phyloP scores from a whole-genome alignment of 345 rosid genomes.

The Orychophragmus violaceus region DNA sequence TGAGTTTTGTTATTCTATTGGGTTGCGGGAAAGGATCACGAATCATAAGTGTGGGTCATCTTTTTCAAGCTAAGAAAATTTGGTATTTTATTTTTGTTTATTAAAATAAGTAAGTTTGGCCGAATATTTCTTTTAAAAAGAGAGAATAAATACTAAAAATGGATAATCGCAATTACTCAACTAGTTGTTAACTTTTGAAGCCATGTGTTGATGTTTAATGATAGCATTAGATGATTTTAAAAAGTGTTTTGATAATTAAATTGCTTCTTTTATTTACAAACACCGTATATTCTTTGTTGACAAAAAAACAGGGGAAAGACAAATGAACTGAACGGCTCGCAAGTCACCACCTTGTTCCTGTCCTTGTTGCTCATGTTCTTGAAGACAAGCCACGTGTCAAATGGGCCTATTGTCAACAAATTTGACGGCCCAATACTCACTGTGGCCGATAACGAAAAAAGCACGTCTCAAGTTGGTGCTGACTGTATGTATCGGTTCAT shows the following conservation, averaged over 20 bases:
- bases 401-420: not conserved
- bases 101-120: slow-evolving; percentile 16
- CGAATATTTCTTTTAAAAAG: not conserved
- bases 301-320: not conserved
- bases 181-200: not conserved
- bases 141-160: slow-evolving; percentile 3
- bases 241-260: not conserved
- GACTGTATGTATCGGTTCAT: slow-evolving; percentile 6
- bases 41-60: slow-evolving; percentile 15
- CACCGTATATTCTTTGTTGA: not conserved
- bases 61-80: not conserved
- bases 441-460: slow-evolving; percentile 6
- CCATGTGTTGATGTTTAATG: not conserved
- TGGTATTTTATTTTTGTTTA: not conserved
- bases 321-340: slow-evolving; percentile 5
- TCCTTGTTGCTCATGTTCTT: not conserved
- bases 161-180: slow-evolving; percentile 9
- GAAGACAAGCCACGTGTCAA: slow-evolving; percentile 2
- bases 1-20: not conserved
- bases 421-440: slow-evolving; percentile 1
- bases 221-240: not conserved
- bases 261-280: not conserved
- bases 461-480: slow-evolving; percentile 12
- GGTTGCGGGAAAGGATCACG: slow-evolving; percentile 17
- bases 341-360: slow-evolving; percentile 5